Base-by-base conservation (phyloP, 1,284 basidiomycete genomes). In the Moniliella sp. region DNA sequence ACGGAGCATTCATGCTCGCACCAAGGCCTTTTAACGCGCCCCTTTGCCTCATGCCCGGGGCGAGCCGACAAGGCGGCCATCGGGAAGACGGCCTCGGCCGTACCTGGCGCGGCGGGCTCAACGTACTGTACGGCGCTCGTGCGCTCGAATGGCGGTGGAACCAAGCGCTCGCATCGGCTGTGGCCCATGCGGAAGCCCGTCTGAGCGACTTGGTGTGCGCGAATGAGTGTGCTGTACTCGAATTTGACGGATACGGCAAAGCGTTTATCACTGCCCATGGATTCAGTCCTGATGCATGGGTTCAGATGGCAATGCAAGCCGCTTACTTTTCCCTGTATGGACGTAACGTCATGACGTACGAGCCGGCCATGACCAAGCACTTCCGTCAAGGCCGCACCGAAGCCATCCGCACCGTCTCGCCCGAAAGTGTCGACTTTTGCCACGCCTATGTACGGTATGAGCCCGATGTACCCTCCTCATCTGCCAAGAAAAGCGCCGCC, bases 281-380 rank as follows among this genome's bases (percentile, higher is more conserved):
- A 5, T 57, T 58, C 28, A 55, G 51, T 12, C 54, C 54, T 2
- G 56, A 58, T 21, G 56, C 54, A 0, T 58, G 45, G 27, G 54
- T 58, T 2, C 56, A 58, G 40, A 57, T 57, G 51, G 48, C 50
- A 4, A 53, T 58, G 66, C 86, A 93, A 64, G 86, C 83, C 17
- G 83, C 84, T 2, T 91, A 93, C 63, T 93, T 78, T 61, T 78
- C 78, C 26, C 68, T 94, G 3, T 93, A 93, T 62, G 76, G 81
- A 5, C 70, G 82, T 5, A 76, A 77, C 36, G 86, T 91, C 61
- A 86, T 80, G 58, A 83, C 81, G 1, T 97, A 97, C 61, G 88
- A 97, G 62, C 86, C 88, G 0, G 91, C 86, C 8, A 97, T 97
- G 88, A 94, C 83, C 33, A 97, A 97, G 63, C 66, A 76, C 2